Evolutionary conservation across 306 rosid genomes (phyloP).

Genomic region (Glycine latifolia): DNA sequence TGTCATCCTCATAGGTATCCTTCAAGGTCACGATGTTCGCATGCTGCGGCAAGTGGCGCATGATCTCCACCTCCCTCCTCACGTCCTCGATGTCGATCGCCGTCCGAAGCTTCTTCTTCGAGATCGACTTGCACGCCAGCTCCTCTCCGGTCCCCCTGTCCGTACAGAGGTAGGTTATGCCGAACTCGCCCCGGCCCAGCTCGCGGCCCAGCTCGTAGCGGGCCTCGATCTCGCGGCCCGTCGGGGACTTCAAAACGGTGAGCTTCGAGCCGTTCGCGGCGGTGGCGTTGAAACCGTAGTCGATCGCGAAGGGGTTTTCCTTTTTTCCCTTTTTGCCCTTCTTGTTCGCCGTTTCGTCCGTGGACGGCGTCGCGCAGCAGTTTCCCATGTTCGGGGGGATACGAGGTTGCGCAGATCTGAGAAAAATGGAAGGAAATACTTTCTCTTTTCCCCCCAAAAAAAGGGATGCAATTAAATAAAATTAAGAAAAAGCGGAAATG

Average conservation of each 20-base stretch:
- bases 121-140: constrained; percentile 86
- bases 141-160: constrained; percentile 64
- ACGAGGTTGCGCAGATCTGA: constrained; percentile 6
- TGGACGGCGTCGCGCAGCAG: constrained; percentile 68
- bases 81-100: constrained; percentile 86
- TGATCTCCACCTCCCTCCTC: constrained; percentile 93
- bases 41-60: constrained; percentile 75
- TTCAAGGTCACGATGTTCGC: constrained; percentile 76
- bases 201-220: constrained; percentile 80
- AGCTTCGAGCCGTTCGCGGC: constrained; percentile 42
- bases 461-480: not conserved
- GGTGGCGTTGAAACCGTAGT: constrained; percentile 43
- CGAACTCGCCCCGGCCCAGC: constrained; percentile 96
- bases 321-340: constrained; percentile 56
- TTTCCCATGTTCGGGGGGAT: constrained; percentile 69
- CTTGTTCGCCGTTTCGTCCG: constrained; percentile 46
- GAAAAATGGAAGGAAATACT: no score
- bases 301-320: constrained; percentile 70
- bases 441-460: no score
- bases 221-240: constrained; percentile 76
- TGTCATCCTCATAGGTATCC: constrained; percentile 87
- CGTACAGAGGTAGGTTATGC: constrained; percentile 83
- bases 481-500: no score
- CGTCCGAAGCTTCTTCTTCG: constrained; percentile 88
- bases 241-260: constrained; percentile 69